Percentiles rank a stretch among this genome's conserved stretches.
These are phyloP conservation scores for Fusarium decemcellulare DNA, from an alignment of 2,329 filamentous ascomycete genomes.

Conservation along the genomic window DNA sequence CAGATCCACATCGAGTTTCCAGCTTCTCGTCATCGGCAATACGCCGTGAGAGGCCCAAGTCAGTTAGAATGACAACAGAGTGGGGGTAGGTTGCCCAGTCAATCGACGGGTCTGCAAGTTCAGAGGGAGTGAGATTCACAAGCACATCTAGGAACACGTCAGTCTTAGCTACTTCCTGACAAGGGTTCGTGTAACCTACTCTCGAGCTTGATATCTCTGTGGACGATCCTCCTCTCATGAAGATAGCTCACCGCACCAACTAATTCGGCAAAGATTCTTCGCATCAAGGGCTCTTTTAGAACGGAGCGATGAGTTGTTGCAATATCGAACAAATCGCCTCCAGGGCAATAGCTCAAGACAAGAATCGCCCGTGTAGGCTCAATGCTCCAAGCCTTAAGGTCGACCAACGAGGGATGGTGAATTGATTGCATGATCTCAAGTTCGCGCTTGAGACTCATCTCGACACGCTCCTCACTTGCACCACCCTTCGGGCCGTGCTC, in stretches of 20 bases:
- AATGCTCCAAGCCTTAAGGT: slow-evolving; percentile 92
- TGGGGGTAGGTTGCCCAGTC: slow-evolving; percentile 85
- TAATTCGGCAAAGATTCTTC: slow-evolving; percentile 91
- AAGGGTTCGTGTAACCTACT: slow-evolving; percentile 66
- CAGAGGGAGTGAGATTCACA: slow-evolving; percentile 81
- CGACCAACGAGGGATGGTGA: slow-evolving; percentile 90
- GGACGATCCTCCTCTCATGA: slow-evolving; percentile 88
- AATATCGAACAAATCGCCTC: slow-evolving; percentile 95
- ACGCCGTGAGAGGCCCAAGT: slow-evolving; percentile 89
- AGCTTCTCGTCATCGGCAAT: slow-evolving; percentile 90
- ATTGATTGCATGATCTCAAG: slow-evolving; percentile 93
- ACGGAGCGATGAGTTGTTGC: slow-evolving; percentile 80
- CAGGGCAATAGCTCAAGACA: slow-evolving; percentile 91
- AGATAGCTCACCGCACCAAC: slow-evolving; percentile 89
- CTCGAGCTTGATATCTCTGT: slow-evolving; percentile 98
- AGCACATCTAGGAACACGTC: slow-evolving; percentile 78
- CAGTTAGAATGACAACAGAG: slow-evolving; percentile 89
- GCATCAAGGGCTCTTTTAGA: slow-evolving; percentile 78
- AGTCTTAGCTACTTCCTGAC: slow-evolving; percentile 4
- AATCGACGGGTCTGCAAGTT: slow-evolving; percentile 73
- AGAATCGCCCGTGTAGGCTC: slow-evolving; percentile 86
- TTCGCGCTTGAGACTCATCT: slow-evolving; percentile 94
- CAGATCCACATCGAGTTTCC: slow-evolving; percentile 94
- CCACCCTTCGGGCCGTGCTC: slow-evolving; percentile 95
- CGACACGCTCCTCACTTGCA: slow-evolving; percentile 91